Base-by-base conservation (phyloP, 176 grass and related monocot species). In the Oryza australiensis region DNA sequence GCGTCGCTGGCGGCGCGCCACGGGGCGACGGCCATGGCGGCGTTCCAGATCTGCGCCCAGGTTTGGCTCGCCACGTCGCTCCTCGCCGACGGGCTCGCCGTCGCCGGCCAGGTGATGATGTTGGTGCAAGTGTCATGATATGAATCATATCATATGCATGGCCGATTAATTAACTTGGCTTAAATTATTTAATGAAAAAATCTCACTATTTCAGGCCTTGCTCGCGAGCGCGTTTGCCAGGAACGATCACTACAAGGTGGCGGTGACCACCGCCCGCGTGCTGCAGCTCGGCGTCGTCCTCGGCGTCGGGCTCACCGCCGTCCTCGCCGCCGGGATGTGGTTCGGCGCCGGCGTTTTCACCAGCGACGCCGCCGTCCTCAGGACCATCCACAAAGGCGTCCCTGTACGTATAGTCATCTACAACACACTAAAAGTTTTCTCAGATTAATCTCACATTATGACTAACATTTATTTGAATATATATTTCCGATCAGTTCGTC, bases 31-130 rank as follows among this genome's bases (percentile, higher is more conserved):
- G 63, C 69, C 59, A 99, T 99, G 96, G 96, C 93, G 28, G 96
- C 87, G 33, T 99, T 99, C 82, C 96, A 99, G 72, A 92, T 99
- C 34, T 95, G 93, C 82, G 88, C 88, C 41, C 96, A 99, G 49
- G 85, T 99, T 77, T 99, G 96, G 96, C 83, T 99, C 0, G 85
- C 96, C 5, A 91, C 92, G 5, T 99, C 96, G n/a, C 96, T 99
- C 73, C 96, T 99, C 12, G 93, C 96, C 3, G 96, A 99, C 26
- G 96, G 96, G 30, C 59, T 99, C 68, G 96, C 96, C 71, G 96
- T 99, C 9, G 91, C 96, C 60, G 96, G 96, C 69, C 96, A 99
- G 92, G 96, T 98, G 15, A 74, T 8, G 12, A 62, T 38, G 43
- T 29, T 5, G 35, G 40, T 41, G 9, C 40, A 41, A 33, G 15